Evolutionary conservation across 2,329 filamentous ascomycete genomes (phyloP).

Genomic region (Knufia fluminis): DNA sequence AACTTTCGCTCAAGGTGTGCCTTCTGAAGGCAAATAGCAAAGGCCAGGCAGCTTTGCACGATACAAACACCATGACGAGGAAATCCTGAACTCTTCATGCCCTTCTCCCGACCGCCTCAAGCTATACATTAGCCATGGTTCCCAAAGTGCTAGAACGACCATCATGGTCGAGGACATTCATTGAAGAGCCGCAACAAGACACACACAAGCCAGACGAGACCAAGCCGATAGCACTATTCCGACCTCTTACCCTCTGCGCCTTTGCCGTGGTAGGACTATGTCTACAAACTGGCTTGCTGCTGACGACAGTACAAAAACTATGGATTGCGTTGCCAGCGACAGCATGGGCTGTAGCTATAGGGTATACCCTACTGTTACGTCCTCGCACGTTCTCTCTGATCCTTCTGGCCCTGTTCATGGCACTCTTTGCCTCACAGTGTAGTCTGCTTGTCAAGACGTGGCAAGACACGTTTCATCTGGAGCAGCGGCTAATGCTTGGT

Average conservation of each 20-base stretch:
- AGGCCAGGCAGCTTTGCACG: neutral
- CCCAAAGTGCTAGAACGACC: neutral
- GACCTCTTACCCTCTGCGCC: conserved; percentile 9
- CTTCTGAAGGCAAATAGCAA: neutral
- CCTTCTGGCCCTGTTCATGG: conserved; percentile 10
- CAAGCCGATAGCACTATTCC: conserved; percentile 8
- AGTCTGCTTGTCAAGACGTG: conserved; percentile 10
- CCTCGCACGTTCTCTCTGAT: conserved; percentile 15
- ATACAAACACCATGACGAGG: neutral
- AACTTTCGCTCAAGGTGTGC: neutral
- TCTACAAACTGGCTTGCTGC: conserved; percentile 13
- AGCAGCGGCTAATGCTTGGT: conserved; percentile 6
- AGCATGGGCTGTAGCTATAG: conserved; percentile 11
- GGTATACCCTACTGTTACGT: conserved; percentile 10
- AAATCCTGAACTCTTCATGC: neutral
- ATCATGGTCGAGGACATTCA: conserved; percentile 16
- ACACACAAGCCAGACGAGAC: conserved; percentile 2
- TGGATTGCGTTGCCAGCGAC: conserved; percentile 8
- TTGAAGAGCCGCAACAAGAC: conserved; percentile 15
- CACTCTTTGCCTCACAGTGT: conserved; percentile 7
- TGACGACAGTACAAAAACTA: conserved; percentile 3
- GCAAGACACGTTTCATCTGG: conserved; percentile 2
- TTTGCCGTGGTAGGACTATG: conserved; percentile 12
- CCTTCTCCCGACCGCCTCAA: neutral
- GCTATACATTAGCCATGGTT: neutral